A percentile compares a stretch with the other conserved stretches of the same genome.
Evolutionary conservation across 2,329 filamentous ascomycete genomes (phyloP).

Genomic region (Exophiala xenobiotica): DNA sequence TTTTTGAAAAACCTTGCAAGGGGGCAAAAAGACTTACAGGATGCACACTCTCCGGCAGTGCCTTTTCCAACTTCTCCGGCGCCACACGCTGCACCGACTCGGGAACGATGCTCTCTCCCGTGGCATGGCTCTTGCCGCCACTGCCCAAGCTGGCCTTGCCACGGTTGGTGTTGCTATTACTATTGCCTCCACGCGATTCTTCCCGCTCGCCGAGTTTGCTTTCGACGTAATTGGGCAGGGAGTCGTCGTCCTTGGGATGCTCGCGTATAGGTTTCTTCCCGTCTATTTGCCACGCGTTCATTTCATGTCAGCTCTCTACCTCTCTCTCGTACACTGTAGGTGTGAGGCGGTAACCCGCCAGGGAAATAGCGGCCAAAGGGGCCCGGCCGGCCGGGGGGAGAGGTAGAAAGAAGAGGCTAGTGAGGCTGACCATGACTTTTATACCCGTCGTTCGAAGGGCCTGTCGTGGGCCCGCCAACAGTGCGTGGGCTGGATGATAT

Average conservation of each 20-base stretch:
- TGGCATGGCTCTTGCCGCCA: slow-evolving; percentile 3
- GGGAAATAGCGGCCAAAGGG: too few species aligned
- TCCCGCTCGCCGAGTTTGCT: neutral
- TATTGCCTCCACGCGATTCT: neutral
- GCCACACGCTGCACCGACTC: neutral
- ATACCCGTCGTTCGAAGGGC: neutral
- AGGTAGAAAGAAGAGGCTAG: too few species aligned
- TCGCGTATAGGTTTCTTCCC: neutral
- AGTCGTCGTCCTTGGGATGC: slow-evolving; percentile 1
- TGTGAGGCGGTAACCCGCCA: too few species aligned
- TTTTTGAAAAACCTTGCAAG: too few species aligned
- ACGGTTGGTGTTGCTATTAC: neutral
- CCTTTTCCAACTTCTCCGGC: neutral
- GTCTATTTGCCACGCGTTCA: too few species aligned
- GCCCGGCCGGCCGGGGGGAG: too few species aligned
- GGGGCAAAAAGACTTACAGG: too few species aligned
- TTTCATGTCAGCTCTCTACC: too few species aligned
- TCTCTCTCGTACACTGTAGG: too few species aligned
- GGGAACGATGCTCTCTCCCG: slow-evolving; percentile 1
- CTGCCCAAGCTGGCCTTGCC: neutral
- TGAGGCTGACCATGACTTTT: neutral
- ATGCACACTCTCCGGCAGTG: slow-evolving; percentile 4
- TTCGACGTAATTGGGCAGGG: neutral
- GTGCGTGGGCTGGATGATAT: neutral
- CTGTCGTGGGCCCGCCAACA: neutral